Conservation (phyloP, 352 stramenopile species). For the Phytopythium vexans region DNA sequence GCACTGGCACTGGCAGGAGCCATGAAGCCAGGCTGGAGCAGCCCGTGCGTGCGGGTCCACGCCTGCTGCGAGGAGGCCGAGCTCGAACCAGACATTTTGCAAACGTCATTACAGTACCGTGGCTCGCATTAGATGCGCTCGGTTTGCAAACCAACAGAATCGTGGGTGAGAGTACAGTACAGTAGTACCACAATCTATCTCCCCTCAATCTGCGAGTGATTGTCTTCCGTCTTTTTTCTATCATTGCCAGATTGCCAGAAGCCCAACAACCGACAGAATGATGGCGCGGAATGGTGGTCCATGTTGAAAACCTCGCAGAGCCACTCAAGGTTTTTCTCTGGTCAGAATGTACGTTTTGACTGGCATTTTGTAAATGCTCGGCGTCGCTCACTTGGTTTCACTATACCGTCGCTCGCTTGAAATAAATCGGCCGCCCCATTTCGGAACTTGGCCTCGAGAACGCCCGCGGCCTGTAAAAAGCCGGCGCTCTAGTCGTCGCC, state of each 20-base stretch:
- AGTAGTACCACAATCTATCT: neutral
- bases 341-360: constrained; percentile 3
- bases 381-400: neutral
- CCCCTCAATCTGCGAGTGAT: neutral
- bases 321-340: constrained; percentile 1
- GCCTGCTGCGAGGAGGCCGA: too few relatives aligned
- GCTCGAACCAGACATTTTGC: too few relatives aligned
- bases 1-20: too few relatives aligned
- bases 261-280: neutral
- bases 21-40: too few relatives aligned
- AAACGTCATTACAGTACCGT: too few relatives aligned
- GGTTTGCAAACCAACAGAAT: too few relatives aligned
- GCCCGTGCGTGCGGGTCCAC: too few relatives aligned
- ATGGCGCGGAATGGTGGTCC: constrained; percentile 1
- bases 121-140: too few relatives aligned
- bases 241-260: neutral
- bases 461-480: too few relatives aligned
- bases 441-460: neutral
- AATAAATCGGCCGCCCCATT: neutral
- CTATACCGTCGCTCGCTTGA: neutral
- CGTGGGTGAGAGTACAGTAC: too few relatives aligned
- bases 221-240: constrained; percentile 4
- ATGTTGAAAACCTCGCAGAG: neutral
- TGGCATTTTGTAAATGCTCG: neutral
- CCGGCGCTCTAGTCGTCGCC: too few relatives aligned